Evolutionary conservation across 345 rosid species (phyloP).

Genomic region (Anastatica hierochuntica): DNA sequence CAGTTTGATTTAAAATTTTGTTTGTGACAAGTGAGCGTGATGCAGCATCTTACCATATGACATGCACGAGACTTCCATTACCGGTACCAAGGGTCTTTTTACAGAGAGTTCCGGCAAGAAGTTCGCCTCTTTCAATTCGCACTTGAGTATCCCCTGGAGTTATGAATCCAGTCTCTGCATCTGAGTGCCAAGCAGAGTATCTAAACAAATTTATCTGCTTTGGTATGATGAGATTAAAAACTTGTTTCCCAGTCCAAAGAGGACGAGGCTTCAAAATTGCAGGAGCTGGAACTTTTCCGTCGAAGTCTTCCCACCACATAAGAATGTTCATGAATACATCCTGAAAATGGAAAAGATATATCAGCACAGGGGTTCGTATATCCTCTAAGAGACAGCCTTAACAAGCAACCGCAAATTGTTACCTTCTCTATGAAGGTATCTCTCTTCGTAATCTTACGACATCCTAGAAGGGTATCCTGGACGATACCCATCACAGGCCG

Average conservation of each 20-base stretch:
- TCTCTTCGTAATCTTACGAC: conserved; percentile 96
- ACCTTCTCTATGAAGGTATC: conserved; percentile 98
- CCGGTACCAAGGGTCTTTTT: conserved; percentile 92
- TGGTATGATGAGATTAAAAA: conserved; percentile 92
- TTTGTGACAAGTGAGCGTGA: neutral
- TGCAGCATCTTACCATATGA: conserved; percentile 56
- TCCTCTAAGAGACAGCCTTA: too few species aligned
- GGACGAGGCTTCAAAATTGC: conserved; percentile 90
- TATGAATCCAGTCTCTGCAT: conserved; percentile 61
- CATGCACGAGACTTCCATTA: conserved; percentile 91
- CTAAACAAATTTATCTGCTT: conserved; percentile 91
- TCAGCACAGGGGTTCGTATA: neutral
- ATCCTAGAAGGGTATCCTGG: conserved; percentile 92
- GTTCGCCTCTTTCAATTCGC: conserved; percentile 91
- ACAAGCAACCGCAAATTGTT: neutral
- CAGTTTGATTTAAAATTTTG: too few species aligned
- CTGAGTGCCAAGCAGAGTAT: conserved; percentile 86
- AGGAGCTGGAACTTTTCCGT: conserved; percentile 96
- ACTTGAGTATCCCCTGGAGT: conserved; percentile 93
- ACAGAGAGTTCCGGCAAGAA: conserved; percentile 91
- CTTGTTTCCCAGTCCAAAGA: conserved; percentile 99
- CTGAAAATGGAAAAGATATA: conserved; percentile 30
- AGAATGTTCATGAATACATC: conserved; percentile 94
- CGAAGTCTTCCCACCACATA: conserved; percentile 99
- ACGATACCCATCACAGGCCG: conserved; percentile 99